A percentile compares a stretch with the other conserved stretches of the same genome.
phyloP scores from a whole-genome alignment of 225 moss, liverwort and hornwort species.

The Asterella californica region DNA sequence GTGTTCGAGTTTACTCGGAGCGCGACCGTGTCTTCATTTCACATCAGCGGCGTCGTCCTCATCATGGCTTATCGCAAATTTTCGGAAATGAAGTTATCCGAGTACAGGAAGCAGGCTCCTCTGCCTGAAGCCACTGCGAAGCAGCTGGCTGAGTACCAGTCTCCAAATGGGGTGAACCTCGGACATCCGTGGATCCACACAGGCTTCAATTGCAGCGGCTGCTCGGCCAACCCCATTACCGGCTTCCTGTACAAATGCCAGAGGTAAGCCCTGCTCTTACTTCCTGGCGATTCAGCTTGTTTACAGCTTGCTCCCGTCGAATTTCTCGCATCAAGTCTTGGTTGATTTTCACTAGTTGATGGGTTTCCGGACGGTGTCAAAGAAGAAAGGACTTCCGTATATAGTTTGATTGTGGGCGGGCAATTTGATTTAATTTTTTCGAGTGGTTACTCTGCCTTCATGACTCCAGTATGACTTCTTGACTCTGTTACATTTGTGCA shows the following conservation, averaged over 20 bases:
- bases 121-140: constrained; percentile 6
- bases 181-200: constrained; percentile 44
- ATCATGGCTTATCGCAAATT: constrained; percentile 11
- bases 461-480: not conserved
- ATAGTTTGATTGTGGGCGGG: not conserved
- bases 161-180: constrained; percentile 21
- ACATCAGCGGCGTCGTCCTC: too few species aligned
- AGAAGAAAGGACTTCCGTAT: not conserved
- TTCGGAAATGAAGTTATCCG: constrained; percentile 1
- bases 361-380: not conserved
- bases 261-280: constrained; percentile 21
- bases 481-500: not conserved
- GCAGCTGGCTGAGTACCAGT: constrained; percentile 22
- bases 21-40: not conserved
- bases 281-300: not conserved
- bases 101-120: constrained; percentile 9
- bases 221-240: constrained; percentile 31
- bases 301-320: not conserved
- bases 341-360: not conserved
- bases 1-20: not conserved
- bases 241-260: constrained; percentile 41
- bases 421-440: not conserved
- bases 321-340: not conserved
- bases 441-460: not conserved
- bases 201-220: constrained; percentile 26